phyloP scores from a whole-genome alignment of 1,139 yeast species.

The Magnusiomyces fungicola region DNA sequence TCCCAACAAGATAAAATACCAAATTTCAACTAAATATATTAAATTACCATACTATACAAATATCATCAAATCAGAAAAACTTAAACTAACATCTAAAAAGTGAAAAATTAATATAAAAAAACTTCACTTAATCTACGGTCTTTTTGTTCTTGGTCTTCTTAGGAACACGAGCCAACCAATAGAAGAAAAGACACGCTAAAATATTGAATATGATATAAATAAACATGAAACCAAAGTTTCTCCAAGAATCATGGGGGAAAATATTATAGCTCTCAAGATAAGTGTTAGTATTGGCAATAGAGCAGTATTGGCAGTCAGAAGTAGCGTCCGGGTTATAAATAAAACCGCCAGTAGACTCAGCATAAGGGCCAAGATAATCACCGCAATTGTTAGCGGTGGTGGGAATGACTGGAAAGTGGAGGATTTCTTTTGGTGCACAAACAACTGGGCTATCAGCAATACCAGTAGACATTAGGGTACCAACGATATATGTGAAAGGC shows the following conservation, averaged over 20 bases:
- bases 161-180: constrained; percentile 79
- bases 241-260: constrained; percentile 45
- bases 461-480: constrained; percentile 46
- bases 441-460: constrained; percentile 50
- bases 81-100: too few species aligned
- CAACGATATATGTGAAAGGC: constrained; percentile 62
- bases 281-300: constrained; percentile 46
- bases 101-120: neutral
- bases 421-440: constrained; percentile 47
- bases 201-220: constrained; percentile 48
- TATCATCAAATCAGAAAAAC: too few species aligned
- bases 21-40: too few species aligned
- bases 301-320: constrained; percentile 52
- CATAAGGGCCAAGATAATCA: constrained; percentile 40
- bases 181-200: constrained; percentile 45
- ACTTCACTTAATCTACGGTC: too few species aligned
- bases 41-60: too few species aligned
- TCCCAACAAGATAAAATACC: too few species aligned
- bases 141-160: constrained; percentile 5
- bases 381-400: constrained; percentile 43
- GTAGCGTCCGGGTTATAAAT: constrained; percentile 47
- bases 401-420: constrained; percentile 51
- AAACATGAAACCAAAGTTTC: constrained; percentile 51
- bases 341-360: constrained; percentile 43
- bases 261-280: constrained; percentile 42